Evolutionary conservation across 176 grass and related monocot genomes (phyloP), one percentile per base, ranked within the genome.

Genomic region (Ensete glaucum): DNA sequence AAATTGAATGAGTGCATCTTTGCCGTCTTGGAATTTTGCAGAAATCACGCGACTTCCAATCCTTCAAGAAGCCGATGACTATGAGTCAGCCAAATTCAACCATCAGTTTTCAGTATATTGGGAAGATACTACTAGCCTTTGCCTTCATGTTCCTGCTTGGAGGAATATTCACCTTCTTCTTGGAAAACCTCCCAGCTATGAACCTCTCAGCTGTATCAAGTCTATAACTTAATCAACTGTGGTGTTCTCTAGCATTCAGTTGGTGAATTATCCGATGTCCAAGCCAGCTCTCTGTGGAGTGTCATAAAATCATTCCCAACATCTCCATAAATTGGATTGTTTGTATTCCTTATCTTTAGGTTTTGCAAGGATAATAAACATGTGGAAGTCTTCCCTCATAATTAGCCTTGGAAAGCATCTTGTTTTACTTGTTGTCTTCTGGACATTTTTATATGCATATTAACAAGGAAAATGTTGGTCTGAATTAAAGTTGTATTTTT

Each of bases 111-210:
- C 62, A 19, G n/a, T 98, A 93, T 53, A 1, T 91, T 74, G 76
- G 64, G 64, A 93, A 89, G 74, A 85, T 91, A 72, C 55, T 73
- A 67, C 80, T 98, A 24, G 90, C 74, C 8, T 91, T 98, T 76
- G 72, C 69, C 14, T 89, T 93, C 69, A 84, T 98, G 7, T 93
- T 98, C 78, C 62, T 93, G 9, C 73, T 98, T 64, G 95, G 85
- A 51, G 95, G 88, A 3, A 25, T 85, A 66, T 83, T 93, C 73
- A 91, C 90, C 0, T 87, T 83, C 78, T 24, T 93, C 21, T 84
- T 98, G 26, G 88, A 89, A 82, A 86, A 80, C 27, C 76, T 98
- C 53, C 94, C 94, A 7, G 82, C 80, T 34, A 62, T 82, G 75
- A 77, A 89, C 34, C 72, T 77, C 53, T 49, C 26, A 25, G 52